These are phyloP conservation scores for Xylaria castorea DNA, from an alignment of 495 filamentous ascomycete genomes.

Conservation along the genomic window DNA sequence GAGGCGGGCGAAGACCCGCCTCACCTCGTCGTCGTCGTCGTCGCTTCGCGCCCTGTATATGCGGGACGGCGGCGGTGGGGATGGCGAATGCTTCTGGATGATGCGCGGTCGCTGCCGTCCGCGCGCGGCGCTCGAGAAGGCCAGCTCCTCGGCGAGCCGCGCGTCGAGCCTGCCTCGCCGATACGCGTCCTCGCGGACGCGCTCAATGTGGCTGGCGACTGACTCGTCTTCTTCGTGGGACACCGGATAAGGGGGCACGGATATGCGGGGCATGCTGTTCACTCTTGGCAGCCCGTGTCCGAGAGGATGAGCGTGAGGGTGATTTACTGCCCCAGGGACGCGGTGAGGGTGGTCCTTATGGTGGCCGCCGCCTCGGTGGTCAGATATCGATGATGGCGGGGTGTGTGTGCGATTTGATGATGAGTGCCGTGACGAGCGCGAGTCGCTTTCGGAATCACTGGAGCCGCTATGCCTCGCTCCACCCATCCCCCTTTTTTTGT, in stretches of 20 bases:
- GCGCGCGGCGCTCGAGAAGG: constrained; percentile 6
- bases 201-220: constrained; percentile 24
- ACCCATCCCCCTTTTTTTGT: background rate
- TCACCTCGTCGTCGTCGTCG: constrained; percentile 15
- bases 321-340: background rate
- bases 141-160: constrained; percentile 27
- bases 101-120: constrained; percentile 22
- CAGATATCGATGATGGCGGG: constrained; percentile 12
- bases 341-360: background rate
- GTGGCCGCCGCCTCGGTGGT: background rate
- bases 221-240: background rate
- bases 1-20: constrained; percentile 16
- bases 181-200: constrained; percentile 31
- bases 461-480: constrained; percentile 1
- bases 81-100: constrained; percentile 3
- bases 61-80: background rate
- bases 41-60: background rate
- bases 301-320: background rate
- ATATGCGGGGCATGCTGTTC: background rate
- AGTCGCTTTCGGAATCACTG: constrained; percentile 8
- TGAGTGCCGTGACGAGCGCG: background rate
- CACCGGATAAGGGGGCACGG: background rate
- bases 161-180: constrained; percentile 25
- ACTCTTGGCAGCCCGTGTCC: background rate
- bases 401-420: background rate